These are phyloP conservation scores for Pyrus communis DNA, from an alignment of 306 rosid species.

Conservation along the genomic window DNA sequence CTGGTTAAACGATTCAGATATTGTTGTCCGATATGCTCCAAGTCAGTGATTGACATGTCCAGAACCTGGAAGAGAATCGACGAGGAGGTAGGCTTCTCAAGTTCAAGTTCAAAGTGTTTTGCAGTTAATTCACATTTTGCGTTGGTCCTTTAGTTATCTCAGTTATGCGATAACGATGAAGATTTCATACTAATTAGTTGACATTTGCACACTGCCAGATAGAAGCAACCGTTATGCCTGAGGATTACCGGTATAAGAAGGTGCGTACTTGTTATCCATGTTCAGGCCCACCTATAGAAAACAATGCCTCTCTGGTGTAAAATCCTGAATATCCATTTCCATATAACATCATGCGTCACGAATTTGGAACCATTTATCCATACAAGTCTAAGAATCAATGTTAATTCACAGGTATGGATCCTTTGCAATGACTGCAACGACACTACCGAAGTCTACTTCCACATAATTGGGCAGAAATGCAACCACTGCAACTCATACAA, in stretches of 20 bases:
- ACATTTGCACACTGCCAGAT: conserved; percentile 42
- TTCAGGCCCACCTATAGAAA: not conserved
- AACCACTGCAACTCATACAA: conserved; percentile 86
- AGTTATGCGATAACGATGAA: not conserved
- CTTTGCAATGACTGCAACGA: conserved; percentile 95
- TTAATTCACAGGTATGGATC: conserved; percentile 81
- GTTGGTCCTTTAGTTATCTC: not conserved
- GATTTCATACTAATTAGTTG: conserved; percentile 10
- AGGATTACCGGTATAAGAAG: conserved; percentile 74
- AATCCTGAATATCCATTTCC: not conserved
- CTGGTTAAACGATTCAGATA: conserved; percentile 38
- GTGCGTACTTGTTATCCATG: conserved; percentile 29
- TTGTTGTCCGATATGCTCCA: conserved; percentile 92
- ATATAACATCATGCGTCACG: not conserved
- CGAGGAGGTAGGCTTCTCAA: conserved; percentile 60
- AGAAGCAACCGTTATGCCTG: conserved; percentile 80
- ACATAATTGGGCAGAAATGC: conserved; percentile 88
- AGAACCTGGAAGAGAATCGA: conserved; percentile 78
- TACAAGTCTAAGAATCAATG: conserved; percentile 8
- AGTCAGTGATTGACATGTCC: conserved; percentile 81
- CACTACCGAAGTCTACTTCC: conserved; percentile 80
- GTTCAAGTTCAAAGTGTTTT: not conserved
- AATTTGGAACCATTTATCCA: not conserved
- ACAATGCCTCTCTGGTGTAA: not conserved
- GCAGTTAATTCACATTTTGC: not conserved